Evolutionary conservation across 441 rosid species (phyloP), one percentile per base, ranked within the genome.

Genomic region (Adansonia gregorii): DNA sequence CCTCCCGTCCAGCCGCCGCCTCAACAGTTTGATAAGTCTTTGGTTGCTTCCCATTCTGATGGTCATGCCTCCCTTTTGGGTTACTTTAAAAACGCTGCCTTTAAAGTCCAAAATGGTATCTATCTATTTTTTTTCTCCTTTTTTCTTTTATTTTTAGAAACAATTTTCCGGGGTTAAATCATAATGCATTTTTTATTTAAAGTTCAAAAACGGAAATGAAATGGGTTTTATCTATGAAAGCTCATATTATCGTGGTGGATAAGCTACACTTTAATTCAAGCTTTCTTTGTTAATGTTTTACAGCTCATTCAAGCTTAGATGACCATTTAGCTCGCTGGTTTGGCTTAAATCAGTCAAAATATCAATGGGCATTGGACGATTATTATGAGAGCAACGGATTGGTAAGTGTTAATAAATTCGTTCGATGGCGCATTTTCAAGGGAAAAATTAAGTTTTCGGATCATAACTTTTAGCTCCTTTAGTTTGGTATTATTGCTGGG

Each of bases 241-340:
- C 49, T 41, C 31, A 12, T 2, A 27, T 3, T n/a, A 6, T 12
- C 27, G 24, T 27, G 71, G 4, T 20, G 17, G 5, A 35, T 64
- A 41, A 8, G 72, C n/a, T 0, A 27, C n/a, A 63, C 45, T 31
- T 63, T 2, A 31, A 31, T 31, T 31, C 4, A 12, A 19, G 9
- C 48, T 46, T 54, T n/a, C 22, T 48, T 7, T 63, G 14, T 64
- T 73, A 8, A 56, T 17, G 0, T 49, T 52, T 79, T 74, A 83
- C 84, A 97, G 99, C 96, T 55, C 95, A 94, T 90, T 92, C 98
- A 41, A 92, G 97, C 75, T 89, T 97, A 86, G 99, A 97, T 86
- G 98, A 93, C 72, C 92, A 93, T 84, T 81, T 97, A 89, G 96
- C 97, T 6, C 93, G 95, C 14, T 97, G 99, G 99, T 92, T 94